A percentile compares a stretch with the other conserved stretches of the same genome.
Evolutionary conservation across 352 stramenopile genomes (phyloP).

Genomic region (Phytophthora tentaculata): DNA sequence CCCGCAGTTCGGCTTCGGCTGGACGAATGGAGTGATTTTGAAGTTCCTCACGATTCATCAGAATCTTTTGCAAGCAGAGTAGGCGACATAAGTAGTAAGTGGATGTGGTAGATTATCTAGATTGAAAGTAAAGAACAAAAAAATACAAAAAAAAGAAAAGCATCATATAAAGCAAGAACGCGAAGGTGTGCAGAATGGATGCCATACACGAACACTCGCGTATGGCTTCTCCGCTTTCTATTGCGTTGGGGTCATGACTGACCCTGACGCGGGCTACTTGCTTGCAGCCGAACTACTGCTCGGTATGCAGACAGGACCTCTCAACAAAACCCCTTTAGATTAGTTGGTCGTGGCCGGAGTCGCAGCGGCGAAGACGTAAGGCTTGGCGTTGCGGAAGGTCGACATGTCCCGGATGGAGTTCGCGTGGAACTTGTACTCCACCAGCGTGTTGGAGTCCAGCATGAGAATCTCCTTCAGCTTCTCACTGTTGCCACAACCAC

Average conservation of each 20-base stretch:
- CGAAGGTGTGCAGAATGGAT: constrained; percentile 36
- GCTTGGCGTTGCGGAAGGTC: constrained; percentile 94
- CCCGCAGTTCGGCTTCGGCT: constrained; percentile 89
- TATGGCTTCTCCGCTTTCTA: constrained; percentile 32
- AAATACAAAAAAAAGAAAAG: constrained; percentile 18
- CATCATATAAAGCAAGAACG: constrained; percentile 39
- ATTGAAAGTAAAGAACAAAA: not conserved
- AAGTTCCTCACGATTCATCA: constrained; percentile 87
- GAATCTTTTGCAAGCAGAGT: constrained; percentile 54
- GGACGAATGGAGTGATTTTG: constrained; percentile 88
- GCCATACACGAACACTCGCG: constrained; percentile 20
- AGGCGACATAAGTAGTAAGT: constrained; percentile 7
- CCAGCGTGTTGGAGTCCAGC: constrained; percentile 93
- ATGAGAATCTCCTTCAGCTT: constrained; percentile 95
- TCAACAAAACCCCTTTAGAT: constrained; percentile 15
- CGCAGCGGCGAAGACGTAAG: constrained; percentile 89
- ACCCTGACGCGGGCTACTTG: constrained; percentile 33
- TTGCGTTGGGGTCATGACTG: constrained; percentile 26
- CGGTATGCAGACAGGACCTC: constrained; percentile 17
- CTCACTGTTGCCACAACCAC: constrained; percentile 53
- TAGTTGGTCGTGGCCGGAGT: constrained; percentile 61
- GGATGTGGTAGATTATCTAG: too few species aligned
- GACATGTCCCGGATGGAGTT: constrained; percentile 94
- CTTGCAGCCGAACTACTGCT: constrained; percentile 29
- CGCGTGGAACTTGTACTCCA: constrained; percentile 95